Evolutionary conservation across 805 yeast species (phyloP), one percentile per base, ranked within the genome.

Genomic region (Candida palmyrensis): DNA sequence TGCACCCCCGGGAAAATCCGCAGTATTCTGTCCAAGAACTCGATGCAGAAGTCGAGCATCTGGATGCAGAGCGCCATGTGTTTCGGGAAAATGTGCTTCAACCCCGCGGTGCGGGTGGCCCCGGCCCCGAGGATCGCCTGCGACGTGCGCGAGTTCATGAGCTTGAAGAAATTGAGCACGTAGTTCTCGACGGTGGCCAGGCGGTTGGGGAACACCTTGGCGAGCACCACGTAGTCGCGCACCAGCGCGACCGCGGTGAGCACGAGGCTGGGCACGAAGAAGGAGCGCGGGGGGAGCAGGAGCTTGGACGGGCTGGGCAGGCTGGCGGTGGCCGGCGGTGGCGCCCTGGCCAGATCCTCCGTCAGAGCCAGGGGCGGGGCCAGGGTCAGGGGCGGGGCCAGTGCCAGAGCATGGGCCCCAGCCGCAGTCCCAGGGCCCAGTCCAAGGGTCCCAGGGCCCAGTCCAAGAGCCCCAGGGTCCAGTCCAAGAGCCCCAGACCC

Each of bases 71-170:
- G 63, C 1, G 87, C 79, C 32, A 82, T 50, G 51, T 82, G 85
- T 43, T 77, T 78, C 2, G 87, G 80, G 3, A 85, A 78, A 32
- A 83, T 82, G 47, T 82, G 88, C 41, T 72, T 77, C 32, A 82
- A 60, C 0, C 85, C 87, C 0, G 90, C 84, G 1, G 88, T 74
- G 41, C 76, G 57, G 2, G 84, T 80, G 1, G 90, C 90, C 26
- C 83, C 85, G 1, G 89, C 87, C 27, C 79, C 82, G 23, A 83
- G 58, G 25, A 83, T 78, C 4, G 83, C 73, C 40, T 75, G 74
- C 3, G 74, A 69, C 5, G 74, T 59, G 38, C 77, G 72, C 12
- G 74, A 53, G 43, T 82, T 80, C 46, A 74, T 57, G 8, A 70
- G 50, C 32, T 63, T 64, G 41, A 62, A 57, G 39, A 49, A 55